Base-by-base conservation (phyloP, 1,284 basidiomycete species). In the Nidula niveotomentosa region DNA sequence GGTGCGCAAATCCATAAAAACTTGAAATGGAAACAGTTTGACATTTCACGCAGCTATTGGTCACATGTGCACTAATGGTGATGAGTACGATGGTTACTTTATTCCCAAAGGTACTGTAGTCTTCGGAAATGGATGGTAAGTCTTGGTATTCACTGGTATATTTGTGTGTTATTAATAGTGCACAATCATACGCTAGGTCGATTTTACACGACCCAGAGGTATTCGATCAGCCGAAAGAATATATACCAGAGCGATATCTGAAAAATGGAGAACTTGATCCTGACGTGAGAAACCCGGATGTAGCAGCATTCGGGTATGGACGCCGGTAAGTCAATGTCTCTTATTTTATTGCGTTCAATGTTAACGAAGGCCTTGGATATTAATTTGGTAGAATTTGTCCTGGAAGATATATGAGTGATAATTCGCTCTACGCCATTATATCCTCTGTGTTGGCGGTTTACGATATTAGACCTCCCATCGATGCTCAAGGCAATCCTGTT, bases 371-470 rank as follows among this genome's bases (percentile, higher is more conserved):
- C n/a, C 12, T 47, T 34, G 18, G 13, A 51, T n/a, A 46, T 51
- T 34, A 44, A n/a, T n/a, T 9, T n/a, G 10, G 51, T 9, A 76
- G 76, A 12, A 72, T 75, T 12, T 78, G 76, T 52, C 74, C 76
- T 4, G 77, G 76, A 8, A 70, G 75, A 50, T 70, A 71, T 61
- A 67, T 78, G 63, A 73, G 69, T 43, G 74, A 76, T 45, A 67
- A 72, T 6, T 70, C 69, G 1, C 53, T 77, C 23, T 78, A 69
- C 62, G 69, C 70, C 35, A 67, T 74, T 12, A 64, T 77, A 10
- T 72, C 76, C 2, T 73, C 68, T 34, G 62, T 76, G 41, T 67
- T 78, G 36, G 59, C 69, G 1, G 70, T 69, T 6, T 76, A 72
- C 49, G 61, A 76, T 43, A 72, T 78, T 46, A 58, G 55, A 6